Base-by-base conservation (phyloP, 2,329 filamentous ascomycete species). In the Orbilia ellipsospora region DNA sequence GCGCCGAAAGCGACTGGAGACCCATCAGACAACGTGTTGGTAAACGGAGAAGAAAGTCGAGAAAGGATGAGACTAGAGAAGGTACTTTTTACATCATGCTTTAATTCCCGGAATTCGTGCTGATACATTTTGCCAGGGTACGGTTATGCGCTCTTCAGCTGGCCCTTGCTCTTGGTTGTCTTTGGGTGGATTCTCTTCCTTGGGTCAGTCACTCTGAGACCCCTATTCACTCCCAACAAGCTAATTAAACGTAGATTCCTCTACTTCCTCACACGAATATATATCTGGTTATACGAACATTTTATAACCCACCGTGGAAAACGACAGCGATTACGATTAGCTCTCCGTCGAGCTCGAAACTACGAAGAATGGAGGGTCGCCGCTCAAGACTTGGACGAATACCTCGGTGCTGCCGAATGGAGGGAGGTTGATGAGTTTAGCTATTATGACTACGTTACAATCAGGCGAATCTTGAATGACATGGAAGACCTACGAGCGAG, bases 1-100 rank as follows among this genome's bases (percentile, higher is more conserved):
- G 92, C 2, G 94, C 95, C 48, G 89, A 96, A 81, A 96, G 96
- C 82, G 95, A 99, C 84, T 99, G 95, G 95, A 90, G 92, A 15
- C 95, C 95, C 0, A 88, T 98, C 12, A 90, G 91, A 79, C 88
- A 94, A 81, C 89, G 87, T 69, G 86, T 94, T 20, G 85, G 85
- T 70, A 80, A 81, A 64, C 82, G 81, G 59, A 80, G 81, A 79
- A 80, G 83, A 77, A 84, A 82, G 77, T 82, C 83, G 45, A 83
- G 85, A 65, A 92, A 89, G 80, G 95, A 99, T 81, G 95, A 99
- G 85, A 98, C 94, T 1, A 87, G 95, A 78, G 95, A 99, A 84
- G 95, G 69, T 73, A 52, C 13, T 16, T 44, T 36, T 42, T 12
- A 12, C 44, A 15, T 13, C 8, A n/a, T 18, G 13, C 13, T 48